A percentile compares a stretch with the other conserved stretches of the same genome.
phyloP scores from a whole-genome alignment of 169 alveolate species.

The Nephromyces sp. region DNA sequence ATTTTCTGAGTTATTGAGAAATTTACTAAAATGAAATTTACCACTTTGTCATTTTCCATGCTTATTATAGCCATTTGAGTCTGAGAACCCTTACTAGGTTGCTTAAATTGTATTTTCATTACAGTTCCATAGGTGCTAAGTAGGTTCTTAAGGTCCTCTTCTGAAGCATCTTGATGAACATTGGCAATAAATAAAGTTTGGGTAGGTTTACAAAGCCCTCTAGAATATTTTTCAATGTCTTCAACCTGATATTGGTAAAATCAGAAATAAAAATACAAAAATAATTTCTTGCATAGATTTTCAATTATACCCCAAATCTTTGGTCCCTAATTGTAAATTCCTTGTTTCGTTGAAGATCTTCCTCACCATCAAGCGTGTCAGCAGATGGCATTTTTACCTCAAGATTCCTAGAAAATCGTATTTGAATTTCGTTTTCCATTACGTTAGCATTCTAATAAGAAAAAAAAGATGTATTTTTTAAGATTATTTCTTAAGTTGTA shows the following conservation, averaged over 20 bases:
- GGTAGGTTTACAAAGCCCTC: slow-evolving; percentile 53
- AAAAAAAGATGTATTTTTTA: not conserved
- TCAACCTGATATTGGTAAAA: slow-evolving; percentile 14
- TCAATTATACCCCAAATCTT: slow-evolving; percentile 20
- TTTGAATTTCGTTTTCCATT: slow-evolving; percentile 31
- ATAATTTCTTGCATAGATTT: not conserved
- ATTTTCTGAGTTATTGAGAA: not conserved
- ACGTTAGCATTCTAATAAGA: slow-evolving; percentile 14
- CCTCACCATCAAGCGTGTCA: slow-evolving; percentile 2
- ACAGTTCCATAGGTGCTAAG: slow-evolving; percentile 39
- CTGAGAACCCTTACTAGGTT: slow-evolving; percentile 22
- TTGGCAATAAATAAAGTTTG: slow-evolving; percentile 47
- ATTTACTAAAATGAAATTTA: not conserved
- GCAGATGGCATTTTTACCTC: slow-evolving; percentile 41
- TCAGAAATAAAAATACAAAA: not conserved
- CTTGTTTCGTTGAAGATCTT: slow-evolving; percentile 13
- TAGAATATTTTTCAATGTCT: slow-evolving; percentile 44
- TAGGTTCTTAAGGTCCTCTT: slow-evolving; percentile 33
- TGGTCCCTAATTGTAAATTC: slow-evolving; percentile 26
- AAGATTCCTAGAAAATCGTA: slow-evolving; percentile 39
- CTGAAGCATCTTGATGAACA: slow-evolving; percentile 35
- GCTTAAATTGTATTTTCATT: slow-evolving; percentile 7
- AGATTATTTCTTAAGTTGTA: not conserved
- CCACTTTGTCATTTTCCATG: slow-evolving; percentile 17
- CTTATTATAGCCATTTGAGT: slow-evolving; percentile 34